These are phyloP conservation scores for Globisporangium acanthophoron DNA, from an alignment of 352 stramenopile species.

Conservation along the genomic window DNA sequence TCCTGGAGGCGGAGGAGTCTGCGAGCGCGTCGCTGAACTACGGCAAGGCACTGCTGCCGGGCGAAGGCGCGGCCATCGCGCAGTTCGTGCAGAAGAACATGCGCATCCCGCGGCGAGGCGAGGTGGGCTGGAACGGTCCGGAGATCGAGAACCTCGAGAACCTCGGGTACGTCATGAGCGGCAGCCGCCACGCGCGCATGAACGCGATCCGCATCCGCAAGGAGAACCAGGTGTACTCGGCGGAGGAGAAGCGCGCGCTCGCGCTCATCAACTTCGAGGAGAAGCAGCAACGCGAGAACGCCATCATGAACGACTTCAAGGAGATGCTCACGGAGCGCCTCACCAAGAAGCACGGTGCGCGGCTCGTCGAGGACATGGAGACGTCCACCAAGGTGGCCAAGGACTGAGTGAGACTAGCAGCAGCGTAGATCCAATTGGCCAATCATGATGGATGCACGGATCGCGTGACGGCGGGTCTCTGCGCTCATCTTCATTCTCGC, in stretches of 20 bases:
- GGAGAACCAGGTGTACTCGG: constrained; percentile 99
- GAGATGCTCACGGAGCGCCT: constrained; percentile 87
- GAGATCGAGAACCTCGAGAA: constrained; percentile 97
- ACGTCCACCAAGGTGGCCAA: constrained; percentile 47
- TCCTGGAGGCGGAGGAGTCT: constrained; percentile 41
- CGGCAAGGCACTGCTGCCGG: constrained; percentile 90
- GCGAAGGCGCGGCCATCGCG: constrained; percentile 93
- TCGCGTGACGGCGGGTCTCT: too few species aligned
- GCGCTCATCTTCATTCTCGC: background rate
- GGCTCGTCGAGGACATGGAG: constrained; percentile 84
- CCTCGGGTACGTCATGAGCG: constrained; percentile 96
- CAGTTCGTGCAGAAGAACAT: constrained; percentile 99
- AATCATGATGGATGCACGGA: background rate
- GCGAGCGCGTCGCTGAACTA: constrained; percentile 76
- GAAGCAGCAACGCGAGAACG: constrained; percentile 97
- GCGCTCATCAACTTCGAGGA: constrained; percentile 98
- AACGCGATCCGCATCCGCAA: constrained; percentile 99
- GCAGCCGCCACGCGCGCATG: constrained; percentile 97
- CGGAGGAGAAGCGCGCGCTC: constrained; percentile 97
- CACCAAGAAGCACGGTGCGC: constrained; percentile 85
- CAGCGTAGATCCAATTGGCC: background rate
- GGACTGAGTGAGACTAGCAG: constrained; percentile 3
- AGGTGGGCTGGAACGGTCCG: constrained; percentile 95
- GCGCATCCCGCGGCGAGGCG: constrained; percentile 96
- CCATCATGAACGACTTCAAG: constrained; percentile 97